These are phyloP conservation scores for Pleoardoris graminearum DNA, from an alignment of 2,329 filamentous ascomycete genomes.

Conservation along the genomic window DNA sequence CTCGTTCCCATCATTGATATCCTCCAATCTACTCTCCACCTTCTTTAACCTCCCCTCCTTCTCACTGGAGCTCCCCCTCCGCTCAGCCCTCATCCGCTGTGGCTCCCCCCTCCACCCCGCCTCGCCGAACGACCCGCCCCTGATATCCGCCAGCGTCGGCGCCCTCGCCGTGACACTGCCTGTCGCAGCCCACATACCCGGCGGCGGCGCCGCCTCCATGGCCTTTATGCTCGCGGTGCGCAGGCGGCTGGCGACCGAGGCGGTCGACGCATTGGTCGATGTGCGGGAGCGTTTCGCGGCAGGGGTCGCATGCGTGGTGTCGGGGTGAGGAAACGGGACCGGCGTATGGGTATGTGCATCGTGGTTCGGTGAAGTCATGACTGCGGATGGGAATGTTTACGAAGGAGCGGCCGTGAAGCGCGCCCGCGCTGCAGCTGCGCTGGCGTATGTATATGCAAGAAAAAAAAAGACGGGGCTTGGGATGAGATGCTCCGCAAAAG, in stretches of 20 bases:
- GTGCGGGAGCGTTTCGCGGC: slow-evolving; percentile 26
- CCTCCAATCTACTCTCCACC: slow-evolving; percentile 10
- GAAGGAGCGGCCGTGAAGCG: background rate
- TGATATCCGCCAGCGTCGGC: slow-evolving; percentile 50
- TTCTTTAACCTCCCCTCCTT: slow-evolving; percentile 14
- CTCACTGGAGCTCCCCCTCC: slow-evolving; percentile 30
- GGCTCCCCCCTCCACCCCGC: slow-evolving; percentile 40
- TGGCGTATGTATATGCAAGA: background rate
- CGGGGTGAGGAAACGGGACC: slow-evolving; percentile 33
- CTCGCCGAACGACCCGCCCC: slow-evolving; percentile 41
- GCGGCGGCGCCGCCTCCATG: slow-evolving; percentile 45
- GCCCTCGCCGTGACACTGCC: slow-evolving; percentile 47
- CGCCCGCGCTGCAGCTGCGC: background rate
- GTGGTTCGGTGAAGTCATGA: slow-evolving; percentile 16
- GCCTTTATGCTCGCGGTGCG: slow-evolving; percentile 43
- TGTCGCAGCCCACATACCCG: slow-evolving; percentile 52
- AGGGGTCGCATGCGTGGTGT: slow-evolving; percentile 24
- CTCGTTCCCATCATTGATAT: slow-evolving; percentile 7
- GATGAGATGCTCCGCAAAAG: background rate
- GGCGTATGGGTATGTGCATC: slow-evolving; percentile 28
- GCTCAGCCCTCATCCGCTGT: slow-evolving; percentile 30
- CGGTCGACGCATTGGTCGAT: slow-evolving; percentile 38
- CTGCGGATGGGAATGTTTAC: background rate
- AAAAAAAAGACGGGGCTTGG: no score
- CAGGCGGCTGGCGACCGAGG: slow-evolving; percentile 32